Evolutionary conservation across 192 early-diverging fungal species (phyloP).

Genomic region (Rhizoclosmatium globosum): DNA sequence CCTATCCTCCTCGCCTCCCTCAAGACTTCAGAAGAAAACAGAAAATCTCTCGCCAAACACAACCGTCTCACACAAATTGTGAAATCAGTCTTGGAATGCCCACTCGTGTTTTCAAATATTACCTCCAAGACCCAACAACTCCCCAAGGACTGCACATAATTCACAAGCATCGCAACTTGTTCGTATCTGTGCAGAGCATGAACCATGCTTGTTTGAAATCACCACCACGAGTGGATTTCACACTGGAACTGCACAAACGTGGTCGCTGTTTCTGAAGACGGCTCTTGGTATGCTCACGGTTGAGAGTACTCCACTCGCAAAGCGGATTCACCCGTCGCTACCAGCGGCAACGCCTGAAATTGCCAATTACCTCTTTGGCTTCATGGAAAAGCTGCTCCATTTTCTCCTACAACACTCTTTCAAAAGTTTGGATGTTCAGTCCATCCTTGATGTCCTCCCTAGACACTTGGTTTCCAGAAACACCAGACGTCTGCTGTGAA

Average conservation of each 20-base stretch:
- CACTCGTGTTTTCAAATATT: not conserved
- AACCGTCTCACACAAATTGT: not conserved
- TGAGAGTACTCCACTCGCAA: not conserved
- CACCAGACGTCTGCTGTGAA: no score
- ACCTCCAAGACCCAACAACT: not conserved
- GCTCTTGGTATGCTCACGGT: not conserved
- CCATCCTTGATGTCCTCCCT: not conserved
- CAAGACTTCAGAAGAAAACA: not conserved
- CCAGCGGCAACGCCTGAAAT: not conserved
- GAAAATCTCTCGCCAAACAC: not conserved
- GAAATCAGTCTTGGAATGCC: not conserved
- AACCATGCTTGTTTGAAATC: not conserved
- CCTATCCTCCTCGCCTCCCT: not conserved
- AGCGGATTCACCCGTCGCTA: not conserved
- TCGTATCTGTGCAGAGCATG: not conserved
- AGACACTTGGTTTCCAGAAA: not conserved
- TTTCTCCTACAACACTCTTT: not conserved
- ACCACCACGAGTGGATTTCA: not conserved
- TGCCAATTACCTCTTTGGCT: not conserved
- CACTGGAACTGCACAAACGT: not conserved
- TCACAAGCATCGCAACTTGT: not conserved
- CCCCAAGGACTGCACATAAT: not conserved
- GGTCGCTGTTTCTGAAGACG: not conserved
- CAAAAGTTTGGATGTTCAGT: not conserved
- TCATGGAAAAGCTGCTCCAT: not conserved